Evolutionary conservation across 352 stramenopile genomes (phyloP), one percentile per base, ranked within the genome.

Genomic region (Pythium rhizo-oryzae): DNA sequence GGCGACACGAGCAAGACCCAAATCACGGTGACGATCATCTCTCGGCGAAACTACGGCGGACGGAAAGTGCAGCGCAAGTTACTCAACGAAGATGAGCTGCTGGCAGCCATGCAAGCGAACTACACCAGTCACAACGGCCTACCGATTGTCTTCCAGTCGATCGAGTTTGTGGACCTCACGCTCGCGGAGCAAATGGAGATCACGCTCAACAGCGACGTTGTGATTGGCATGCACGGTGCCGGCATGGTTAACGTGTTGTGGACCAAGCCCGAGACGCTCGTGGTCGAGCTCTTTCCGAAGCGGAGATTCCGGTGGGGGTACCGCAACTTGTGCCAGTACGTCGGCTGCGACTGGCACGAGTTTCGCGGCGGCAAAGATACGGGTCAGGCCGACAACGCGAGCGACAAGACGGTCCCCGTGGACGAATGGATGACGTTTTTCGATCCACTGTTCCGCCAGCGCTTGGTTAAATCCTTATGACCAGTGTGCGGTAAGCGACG

Each of bases 161-260:
- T 92, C 30, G 87, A 95, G 37, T 93, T 89, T 62, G 84, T 87
- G 28, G 76, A 78, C 21, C 37, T 91, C 11, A 72, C 79, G 19
- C 65, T 92, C 4, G 13, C 43, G 4, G 72, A 92, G 44, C 87
- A 95, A 65, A 95, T 95, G 76, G 64, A 62, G 5, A 72, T 79
- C 23, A 84, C 85, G 24, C 66, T 87, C 8, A 71, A 84, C 21
- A 93, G 85, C 52, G 85, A 92, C 60, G 76, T 95, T 33, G 82
- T 95, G 28, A 87, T 95, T 56, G 78, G 85, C 13, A 95, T 93
- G 87, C 87, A 95, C 60, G 87, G 87, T 49, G 87, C 87, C 21
- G 87, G 87, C 21, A 79, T 95, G 56, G 83, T 92, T 3, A 95
- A 95, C 52, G 78, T 93, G 1, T 25, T 90, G 0, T 94, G 85